These are phyloP conservation scores for Leccinellum albellum DNA, from an alignment of 768 basidiomycete genomes.

Conservation along the genomic window DNA sequence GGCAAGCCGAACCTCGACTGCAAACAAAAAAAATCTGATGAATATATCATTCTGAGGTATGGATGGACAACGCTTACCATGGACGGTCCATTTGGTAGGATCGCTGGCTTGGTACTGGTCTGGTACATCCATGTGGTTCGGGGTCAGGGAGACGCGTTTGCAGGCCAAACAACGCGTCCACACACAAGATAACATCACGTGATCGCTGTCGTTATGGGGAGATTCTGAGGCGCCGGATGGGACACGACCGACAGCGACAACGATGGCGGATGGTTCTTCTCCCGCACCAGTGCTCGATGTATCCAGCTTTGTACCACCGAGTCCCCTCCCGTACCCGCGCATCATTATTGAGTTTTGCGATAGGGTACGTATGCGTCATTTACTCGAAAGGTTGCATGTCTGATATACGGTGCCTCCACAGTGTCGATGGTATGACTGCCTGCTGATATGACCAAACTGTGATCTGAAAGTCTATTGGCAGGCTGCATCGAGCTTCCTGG, in stretches of 20 bases:
- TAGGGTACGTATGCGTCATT: constrained; percentile 57
- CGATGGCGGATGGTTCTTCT: constrained; percentile 24
- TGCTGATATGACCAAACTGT: not conserved
- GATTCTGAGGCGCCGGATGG: not conserved
- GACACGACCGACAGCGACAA: not conserved
- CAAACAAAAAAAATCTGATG: not conserved
- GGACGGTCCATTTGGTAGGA: constrained; percentile 57
- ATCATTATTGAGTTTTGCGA: constrained; percentile 93
- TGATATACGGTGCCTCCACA: constrained; percentile 25
- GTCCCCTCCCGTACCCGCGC: constrained; percentile 43
- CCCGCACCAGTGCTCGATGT: constrained; percentile 37
- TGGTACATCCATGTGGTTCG: constrained; percentile 14
- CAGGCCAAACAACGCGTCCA: constrained; percentile 52
- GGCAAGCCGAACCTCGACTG: constrained; percentile 83
- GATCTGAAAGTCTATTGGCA: constrained; percentile 26
- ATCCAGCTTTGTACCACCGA: constrained; percentile 55
- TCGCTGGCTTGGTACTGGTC: constrained; percentile 3
- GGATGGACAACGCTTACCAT: constrained; percentile 42
- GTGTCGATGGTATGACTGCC: constrained; percentile 74
- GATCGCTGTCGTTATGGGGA: constrained; percentile 6
- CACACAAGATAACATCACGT: constrained; percentile 33
- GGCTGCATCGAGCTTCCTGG: constrained; percentile 93
- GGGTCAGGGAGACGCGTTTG: constrained; percentile 14
- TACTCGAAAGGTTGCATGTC: not conserved
- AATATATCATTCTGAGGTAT: not conserved